Evolutionary conservation across 2,329 filamentous ascomycete genomes (phyloP).

Genomic region (Didymellaceae sp.): DNA sequence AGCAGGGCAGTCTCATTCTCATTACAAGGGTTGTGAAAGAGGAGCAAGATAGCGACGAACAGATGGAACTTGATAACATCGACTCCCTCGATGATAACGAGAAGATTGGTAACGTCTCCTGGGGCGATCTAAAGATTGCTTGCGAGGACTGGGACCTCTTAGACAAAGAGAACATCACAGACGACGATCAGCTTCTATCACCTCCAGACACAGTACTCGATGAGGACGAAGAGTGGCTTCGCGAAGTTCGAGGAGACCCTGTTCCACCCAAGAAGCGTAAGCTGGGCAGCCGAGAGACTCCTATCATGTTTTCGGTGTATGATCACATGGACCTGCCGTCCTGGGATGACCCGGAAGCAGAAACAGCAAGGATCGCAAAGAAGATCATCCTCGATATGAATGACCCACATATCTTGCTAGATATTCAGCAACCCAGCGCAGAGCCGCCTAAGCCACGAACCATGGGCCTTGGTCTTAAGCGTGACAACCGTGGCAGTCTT

Average conservation of each 20-base stretch:
- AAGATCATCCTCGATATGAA: constrained; percentile 84
- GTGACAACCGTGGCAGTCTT: constrained; percentile 71
- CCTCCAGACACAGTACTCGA: constrained; percentile 30
- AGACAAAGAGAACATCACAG: constrained; percentile 38
- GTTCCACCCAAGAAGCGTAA: constrained; percentile 71
- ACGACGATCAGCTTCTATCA: constrained; percentile 35
- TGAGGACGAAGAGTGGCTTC: too few species aligned
- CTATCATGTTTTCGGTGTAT: constrained; percentile 44
- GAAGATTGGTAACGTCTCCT: constrained; percentile 73
- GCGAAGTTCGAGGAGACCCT: neutral
- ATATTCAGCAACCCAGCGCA: constrained; percentile 72
- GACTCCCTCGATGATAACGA: constrained; percentile 66
- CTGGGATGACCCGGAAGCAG: constrained; percentile 80
- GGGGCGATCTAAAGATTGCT: constrained; percentile 82
- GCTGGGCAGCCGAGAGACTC: constrained; percentile 42
- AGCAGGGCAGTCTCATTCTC: constrained; percentile 63
- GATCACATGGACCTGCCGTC: constrained; percentile 59
- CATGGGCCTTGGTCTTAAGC: constrained; percentile 63
- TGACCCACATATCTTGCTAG: constrained; percentile 84
- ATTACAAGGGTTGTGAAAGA: constrained; percentile 52
- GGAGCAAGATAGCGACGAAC: constrained; percentile 52
- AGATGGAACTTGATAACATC: constrained; percentile 56
- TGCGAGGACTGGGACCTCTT: constrained; percentile 84
- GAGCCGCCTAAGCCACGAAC: constrained; percentile 64
- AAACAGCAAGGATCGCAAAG: constrained; percentile 75